Base-by-base conservation (phyloP, 1,139 yeast genomes). In the Kodamaea suecica region DNA sequence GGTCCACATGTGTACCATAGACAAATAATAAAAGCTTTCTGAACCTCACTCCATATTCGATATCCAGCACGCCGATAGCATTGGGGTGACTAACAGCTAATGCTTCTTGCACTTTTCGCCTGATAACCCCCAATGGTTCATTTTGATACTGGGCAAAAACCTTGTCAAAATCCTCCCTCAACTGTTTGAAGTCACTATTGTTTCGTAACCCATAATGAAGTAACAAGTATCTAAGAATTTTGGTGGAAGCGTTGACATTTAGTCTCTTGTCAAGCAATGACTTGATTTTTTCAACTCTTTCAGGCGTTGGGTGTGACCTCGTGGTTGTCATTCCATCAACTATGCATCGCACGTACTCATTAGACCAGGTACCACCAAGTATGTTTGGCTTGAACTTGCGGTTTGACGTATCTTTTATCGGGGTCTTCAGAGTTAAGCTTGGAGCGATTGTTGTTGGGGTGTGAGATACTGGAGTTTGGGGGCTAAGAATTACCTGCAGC, bases 191-290 rank as follows among this genome's bases (percentile, higher is more conserved):
- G 17, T 45, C 34, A 5, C 36, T 38, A 8, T 35, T 25, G 10
- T 39, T 36, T 9, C 45, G 36, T 26, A 48, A 43, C 5, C 55
- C 55, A 33, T 51, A 53, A 29, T 52, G 55, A 5, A 47, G 30
- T 24, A 51, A 39, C 11, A 54, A 40, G 34, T 52, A 53, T 26
- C 40, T 34, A 1, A 43, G 40, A 5, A 42, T 43, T 32, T 46
- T 45, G 4, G 28, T 24, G 9, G 48, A 35, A 3, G 48, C 42
- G 5, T 26, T 25, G 12, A 38, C 28, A 3, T 29, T 30, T 9
- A 38, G 38, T 12, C 33, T 33, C 9, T 26, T 16, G 6, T 40
- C 36, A 14, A 44, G 38, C n/a, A 33, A 16, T 8, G 34, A 17
- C 15, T 31, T 36, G 17, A 42, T 31, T 7, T 23, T 24, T 6